phyloP scores from a whole-genome alignment of 1,139 yeast genomes.

The Blastobotrys proliferans region DNA sequence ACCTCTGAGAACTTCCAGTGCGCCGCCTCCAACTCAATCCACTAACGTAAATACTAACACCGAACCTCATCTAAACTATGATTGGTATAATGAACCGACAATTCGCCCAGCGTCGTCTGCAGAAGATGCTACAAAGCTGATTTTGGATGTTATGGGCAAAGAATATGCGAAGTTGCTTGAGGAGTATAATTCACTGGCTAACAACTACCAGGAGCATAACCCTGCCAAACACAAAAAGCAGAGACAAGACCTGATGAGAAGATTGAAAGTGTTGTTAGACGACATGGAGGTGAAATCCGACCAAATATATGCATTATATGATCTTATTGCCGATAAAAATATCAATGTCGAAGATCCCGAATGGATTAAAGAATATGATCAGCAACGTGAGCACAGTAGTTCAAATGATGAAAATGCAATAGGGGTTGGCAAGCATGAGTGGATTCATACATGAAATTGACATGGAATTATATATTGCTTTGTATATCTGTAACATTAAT shows the following conservation, averaged over 20 bases:
- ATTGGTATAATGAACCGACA: slow-evolving; percentile 28
- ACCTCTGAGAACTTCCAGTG: not conserved
- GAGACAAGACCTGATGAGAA: slow-evolving; percentile 27
- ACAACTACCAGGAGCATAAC: slow-evolving; percentile 27
- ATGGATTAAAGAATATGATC: slow-evolving; percentile 7
- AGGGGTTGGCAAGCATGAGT: slow-evolving; percentile 10
- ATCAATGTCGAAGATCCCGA: slow-evolving; percentile 12
- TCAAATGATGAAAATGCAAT: not conserved
- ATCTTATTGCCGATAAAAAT: slow-evolving; percentile 27
- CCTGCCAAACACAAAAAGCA: slow-evolving; percentile 28
- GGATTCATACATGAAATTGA: slow-evolving; percentile 8
- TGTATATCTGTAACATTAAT: not conserved
- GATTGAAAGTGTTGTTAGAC: slow-evolving; percentile 24
- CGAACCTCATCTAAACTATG: not conserved
- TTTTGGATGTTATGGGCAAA: slow-evolving; percentile 26
- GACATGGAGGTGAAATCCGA: slow-evolving; percentile 33
- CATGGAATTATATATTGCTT: not conserved
- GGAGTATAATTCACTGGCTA: slow-evolving; percentile 21
- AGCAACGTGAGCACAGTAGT: not conserved
- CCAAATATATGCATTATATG: slow-evolving; percentile 33
- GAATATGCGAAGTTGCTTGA: slow-evolving; percentile 27
- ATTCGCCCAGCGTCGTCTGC: slow-evolving; percentile 32
- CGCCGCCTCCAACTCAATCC: too few relatives aligned
- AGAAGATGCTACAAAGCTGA: slow-evolving; percentile 27
- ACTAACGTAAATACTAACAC: too few relatives aligned